phyloP scores from a whole-genome alignment of 108 stramenopile species.

The Mayamaea pseudoterrestris region DNA sequence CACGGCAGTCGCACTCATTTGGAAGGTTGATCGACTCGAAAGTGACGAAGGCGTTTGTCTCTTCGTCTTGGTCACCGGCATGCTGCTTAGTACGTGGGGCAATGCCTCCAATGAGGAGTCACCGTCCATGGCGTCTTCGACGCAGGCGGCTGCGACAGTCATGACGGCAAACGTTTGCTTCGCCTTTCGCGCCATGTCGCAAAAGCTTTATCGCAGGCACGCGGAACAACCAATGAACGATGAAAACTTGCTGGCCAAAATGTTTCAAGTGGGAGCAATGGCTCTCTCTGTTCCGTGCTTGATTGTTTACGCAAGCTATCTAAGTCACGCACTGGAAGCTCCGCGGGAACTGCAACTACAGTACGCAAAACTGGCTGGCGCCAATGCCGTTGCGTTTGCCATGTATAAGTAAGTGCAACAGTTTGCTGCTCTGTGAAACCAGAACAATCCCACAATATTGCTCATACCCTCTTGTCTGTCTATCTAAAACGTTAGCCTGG shows the following conservation, averaged over 20 bases:
- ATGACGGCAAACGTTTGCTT: constrained; percentile 73
- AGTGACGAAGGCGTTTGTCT: constrained; percentile 32
- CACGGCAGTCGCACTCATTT: constrained; percentile 38
- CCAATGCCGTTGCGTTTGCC: constrained; percentile 61
- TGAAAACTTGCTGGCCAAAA: constrained; percentile 52
- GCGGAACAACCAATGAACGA: constrained; percentile 35
- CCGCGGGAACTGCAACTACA: constrained; percentile 1
- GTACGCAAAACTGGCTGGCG: constrained; percentile 23
- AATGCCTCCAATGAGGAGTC: constrained; percentile 3
- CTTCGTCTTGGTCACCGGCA: constrained; percentile 42
- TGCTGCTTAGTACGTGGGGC: constrained; percentile 45
- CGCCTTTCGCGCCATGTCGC: constrained; percentile 68
- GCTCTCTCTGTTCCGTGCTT: constrained; percentile 18
- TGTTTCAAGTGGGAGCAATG: constrained; percentile 64
- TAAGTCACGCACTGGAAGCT: not conserved
- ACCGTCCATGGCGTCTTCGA: not conserved
- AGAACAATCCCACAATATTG: not conserved
- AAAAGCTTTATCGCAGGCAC: constrained; percentile 56
- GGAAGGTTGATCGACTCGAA: constrained; percentile 50
- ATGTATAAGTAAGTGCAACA: constrained; percentile 43
- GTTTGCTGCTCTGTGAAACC: not conserved
- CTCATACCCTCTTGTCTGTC: not conserved
- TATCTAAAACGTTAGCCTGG: no score
- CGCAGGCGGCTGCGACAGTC: constrained; percentile 22
- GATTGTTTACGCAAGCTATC: constrained; percentile 7